Percentiles rank a stretch among this genome's conserved stretches.
phyloP scores from a whole-genome alignment of 495 filamentous ascomycete species.

The Acidiella bohemica region DNA sequence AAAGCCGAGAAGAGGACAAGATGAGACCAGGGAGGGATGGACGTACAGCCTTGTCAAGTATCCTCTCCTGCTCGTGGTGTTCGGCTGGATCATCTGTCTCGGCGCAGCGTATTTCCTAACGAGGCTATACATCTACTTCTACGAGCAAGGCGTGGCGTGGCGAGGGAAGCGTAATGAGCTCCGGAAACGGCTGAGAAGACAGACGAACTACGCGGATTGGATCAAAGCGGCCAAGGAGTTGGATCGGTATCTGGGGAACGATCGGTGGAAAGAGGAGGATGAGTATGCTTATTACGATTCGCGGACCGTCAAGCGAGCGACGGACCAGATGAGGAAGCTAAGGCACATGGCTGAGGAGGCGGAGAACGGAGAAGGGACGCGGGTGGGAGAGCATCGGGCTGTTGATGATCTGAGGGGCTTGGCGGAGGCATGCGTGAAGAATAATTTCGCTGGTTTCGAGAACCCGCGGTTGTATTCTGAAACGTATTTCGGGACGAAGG shows the following conservation, averaged over 20 bases:
- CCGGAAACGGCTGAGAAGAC: conserved; percentile 51
- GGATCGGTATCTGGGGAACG: conserved; percentile 70
- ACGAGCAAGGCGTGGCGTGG: conserved; percentile 69
- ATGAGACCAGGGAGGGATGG: conserved; percentile 90
- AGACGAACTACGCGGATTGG: conserved; percentile 72
- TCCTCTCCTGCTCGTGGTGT: conserved; percentile 69
- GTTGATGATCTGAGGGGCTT: conserved; percentile 61
- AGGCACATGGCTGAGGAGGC: conserved; percentile 45
- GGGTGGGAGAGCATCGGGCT: conserved; percentile 32
- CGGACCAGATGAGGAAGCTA: conserved; percentile 52
- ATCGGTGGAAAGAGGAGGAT: conserved; percentile 72
- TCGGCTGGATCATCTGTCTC: conserved; percentile 61
- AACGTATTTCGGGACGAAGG: conserved; percentile 92
- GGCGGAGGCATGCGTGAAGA: conserved; percentile 86
- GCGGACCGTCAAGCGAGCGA: conserved; percentile 61
- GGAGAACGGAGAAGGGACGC: conserved; percentile 27
- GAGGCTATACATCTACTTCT: conserved; percentile 75
- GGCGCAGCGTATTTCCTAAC: conserved; percentile 62
- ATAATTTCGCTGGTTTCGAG: conserved; percentile 92
- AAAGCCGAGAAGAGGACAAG: conserved; percentile 38
- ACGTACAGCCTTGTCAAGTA: conserved; percentile 80
- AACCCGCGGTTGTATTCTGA: conserved; percentile 87
- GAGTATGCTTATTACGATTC: conserved; percentile 93
- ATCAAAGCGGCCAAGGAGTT: conserved; percentile 58
- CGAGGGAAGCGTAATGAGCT: conserved; percentile 58